Evolutionary conservation across 1,284 basidiomycete genomes (phyloP).

Genomic region (Amylostereum areolatum): DNA sequence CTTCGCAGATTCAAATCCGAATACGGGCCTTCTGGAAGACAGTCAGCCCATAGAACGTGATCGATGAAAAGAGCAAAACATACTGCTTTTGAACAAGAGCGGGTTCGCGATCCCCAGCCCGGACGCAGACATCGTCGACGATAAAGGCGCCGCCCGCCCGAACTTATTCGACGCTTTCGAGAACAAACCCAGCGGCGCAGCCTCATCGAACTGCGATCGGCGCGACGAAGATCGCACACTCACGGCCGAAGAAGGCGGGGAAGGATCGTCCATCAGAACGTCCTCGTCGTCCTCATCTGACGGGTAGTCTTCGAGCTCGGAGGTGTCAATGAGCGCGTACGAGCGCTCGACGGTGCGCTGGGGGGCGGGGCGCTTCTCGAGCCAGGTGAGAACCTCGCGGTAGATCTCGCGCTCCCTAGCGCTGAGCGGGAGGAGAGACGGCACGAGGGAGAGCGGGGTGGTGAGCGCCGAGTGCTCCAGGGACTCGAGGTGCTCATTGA

Average conservation of each 20-base stretch:
- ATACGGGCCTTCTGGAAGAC: conserved; percentile 21
- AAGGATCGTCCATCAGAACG: conserved; percentile 17
- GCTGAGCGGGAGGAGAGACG: conserved; percentile 19
- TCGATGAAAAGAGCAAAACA: not conserved
- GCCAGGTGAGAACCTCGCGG: conserved; percentile 23
- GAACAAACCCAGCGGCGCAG: conserved; percentile 24
- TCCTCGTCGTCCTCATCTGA: conserved; percentile 18
- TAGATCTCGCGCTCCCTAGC: conserved; percentile 20
- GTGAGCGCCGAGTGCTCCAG: conserved; percentile 21
- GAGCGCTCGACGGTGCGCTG: conserved; percentile 12
- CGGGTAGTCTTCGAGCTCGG: conserved; percentile 22
- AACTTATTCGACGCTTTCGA: conserved; percentile 22
- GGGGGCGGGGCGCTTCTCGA: conserved; percentile 19
- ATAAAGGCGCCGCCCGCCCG: conserved; percentile 4
- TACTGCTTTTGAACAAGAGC: conserved; percentile 24
- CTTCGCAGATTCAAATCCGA: conserved; percentile 29
- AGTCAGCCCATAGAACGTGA: conserved; percentile 19
- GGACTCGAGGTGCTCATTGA: conserved; percentile 24
- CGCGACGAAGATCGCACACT: not conserved
- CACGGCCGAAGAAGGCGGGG: conserved; percentile 7
- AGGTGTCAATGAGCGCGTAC: conserved; percentile 22
- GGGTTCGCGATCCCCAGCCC: conserved; percentile 22
- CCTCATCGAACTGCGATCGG: conserved; percentile 14
- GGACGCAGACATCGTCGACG: not conserved
- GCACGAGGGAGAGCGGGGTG: conserved; percentile 23